Conservation (phyloP, 139 green algal species). For the Yamagishiella unicocca region DNA sequence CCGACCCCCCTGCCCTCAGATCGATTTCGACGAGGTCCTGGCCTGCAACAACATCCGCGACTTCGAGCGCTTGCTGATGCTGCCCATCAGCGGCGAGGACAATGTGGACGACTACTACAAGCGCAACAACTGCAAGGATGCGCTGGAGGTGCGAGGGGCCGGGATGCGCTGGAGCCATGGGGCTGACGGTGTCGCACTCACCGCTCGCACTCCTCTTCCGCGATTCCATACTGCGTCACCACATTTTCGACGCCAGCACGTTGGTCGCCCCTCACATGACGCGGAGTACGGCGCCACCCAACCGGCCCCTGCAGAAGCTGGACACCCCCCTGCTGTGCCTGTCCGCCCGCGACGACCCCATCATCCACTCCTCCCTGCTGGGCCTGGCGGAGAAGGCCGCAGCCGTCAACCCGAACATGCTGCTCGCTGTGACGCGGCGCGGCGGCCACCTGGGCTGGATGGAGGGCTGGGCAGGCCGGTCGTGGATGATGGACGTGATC, state of each 20-base stretch:
- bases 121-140: slow-evolving; percentile 30
- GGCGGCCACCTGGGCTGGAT: slow-evolving; percentile 48
- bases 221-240: too few relatives aligned
- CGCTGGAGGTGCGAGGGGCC: slow-evolving; percentile 4
- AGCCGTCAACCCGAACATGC: neutral
- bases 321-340: slow-evolving; percentile 37
- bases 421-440: slow-evolving; percentile 27
- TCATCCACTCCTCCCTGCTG: slow-evolving; percentile 37
- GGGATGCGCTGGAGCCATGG: too few relatives aligned
- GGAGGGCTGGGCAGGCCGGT: neutral
- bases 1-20: neutral
- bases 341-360: slow-evolving; percentile 22
- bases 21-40: slow-evolving; percentile 47
- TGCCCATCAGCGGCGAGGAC: slow-evolving; percentile 20
- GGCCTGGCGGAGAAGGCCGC: slow-evolving; percentile 10
- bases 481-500: slow-evolving; percentile 39
- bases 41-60: slow-evolving; percentile 31
- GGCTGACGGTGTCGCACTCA: too few relatives aligned
- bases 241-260: too few relatives aligned
- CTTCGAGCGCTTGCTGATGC: slow-evolving; percentile 36
- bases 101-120: slow-evolving; percentile 30
- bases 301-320: neutral
- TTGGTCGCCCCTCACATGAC: neutral
- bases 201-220: too few relatives aligned
- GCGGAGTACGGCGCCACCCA: neutral